Conservation (phyloP, 1,284 basidiomycete species). For the Leccinum proliferum region DNA sequence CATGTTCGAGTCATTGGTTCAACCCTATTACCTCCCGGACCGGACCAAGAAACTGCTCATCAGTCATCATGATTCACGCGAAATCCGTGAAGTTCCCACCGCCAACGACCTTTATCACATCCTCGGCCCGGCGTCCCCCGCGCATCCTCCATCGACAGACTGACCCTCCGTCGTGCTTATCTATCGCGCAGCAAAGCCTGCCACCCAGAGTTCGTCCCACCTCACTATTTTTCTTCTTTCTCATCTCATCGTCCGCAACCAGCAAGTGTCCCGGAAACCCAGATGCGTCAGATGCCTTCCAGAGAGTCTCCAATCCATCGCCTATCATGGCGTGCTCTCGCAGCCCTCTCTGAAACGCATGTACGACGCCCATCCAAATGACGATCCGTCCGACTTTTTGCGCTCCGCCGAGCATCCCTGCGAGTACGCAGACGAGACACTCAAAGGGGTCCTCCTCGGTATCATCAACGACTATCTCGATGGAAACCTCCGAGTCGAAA, state of each 20-base stretch:
- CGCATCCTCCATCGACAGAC: conserved; percentile 51
- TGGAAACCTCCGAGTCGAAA: conserved; percentile 64
- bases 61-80: conserved; percentile 25
- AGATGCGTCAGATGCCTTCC: conserved; percentile 76
- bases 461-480: conserved; percentile 80
- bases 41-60: conserved; percentile 21
- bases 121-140: conserved; percentile 50
- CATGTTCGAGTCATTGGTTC: no score
- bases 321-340: conserved; percentile 69
- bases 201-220: conserved; percentile 71
- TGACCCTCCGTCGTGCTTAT: conserved; percentile 68
- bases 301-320: conserved; percentile 67
- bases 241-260: conserved; percentile 4
- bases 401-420: conserved; percentile 39
- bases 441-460: conserved; percentile 66
- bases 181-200: conserved; percentile 70
- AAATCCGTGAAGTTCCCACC: conserved; percentile 52
- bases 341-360: conserved; percentile 62
- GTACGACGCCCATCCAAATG: conserved; percentile 58
- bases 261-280: conserved; percentile 80
- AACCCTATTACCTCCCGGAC: not conserved
- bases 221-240: not conserved
- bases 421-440: conserved; percentile 66
- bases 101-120: conserved; percentile 69
- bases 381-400: conserved; percentile 48